Conservation (phyloP, 352 stramenopile genomes). For the Phytophthora litchii region DNA sequence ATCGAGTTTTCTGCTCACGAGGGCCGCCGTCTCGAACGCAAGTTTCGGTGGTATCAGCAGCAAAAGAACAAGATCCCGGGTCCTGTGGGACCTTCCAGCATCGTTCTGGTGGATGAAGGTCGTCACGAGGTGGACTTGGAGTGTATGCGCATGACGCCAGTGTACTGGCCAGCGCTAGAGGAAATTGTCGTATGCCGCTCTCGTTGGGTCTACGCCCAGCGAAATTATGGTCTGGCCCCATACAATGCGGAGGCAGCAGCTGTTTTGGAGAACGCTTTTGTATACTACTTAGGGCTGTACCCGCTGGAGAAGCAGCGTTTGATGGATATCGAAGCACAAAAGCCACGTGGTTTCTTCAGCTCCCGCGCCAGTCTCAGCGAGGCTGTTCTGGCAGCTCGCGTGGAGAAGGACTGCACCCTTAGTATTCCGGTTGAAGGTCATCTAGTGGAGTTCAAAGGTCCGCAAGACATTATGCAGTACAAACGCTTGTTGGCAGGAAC, state of each 20-base stretch:
- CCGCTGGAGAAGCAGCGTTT: conserved; percentile 66
- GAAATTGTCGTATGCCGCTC: conserved; percentile 73
- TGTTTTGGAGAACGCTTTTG: conserved; percentile 66
- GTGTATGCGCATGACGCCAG: conserved; percentile 76
- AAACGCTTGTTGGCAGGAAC: conserved; percentile 76
- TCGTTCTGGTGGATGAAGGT: conserved; percentile 85
- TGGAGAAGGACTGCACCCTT: conserved; percentile 59
- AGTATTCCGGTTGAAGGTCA: conserved; percentile 79
- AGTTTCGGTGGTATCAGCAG: conserved; percentile 69
- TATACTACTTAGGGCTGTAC: conserved; percentile 78
- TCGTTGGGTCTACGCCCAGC: conserved; percentile 79
- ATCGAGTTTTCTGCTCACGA: conserved; percentile 82
- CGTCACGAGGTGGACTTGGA: conserved; percentile 81
- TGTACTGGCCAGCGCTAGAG: conserved; percentile 82
- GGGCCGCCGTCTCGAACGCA: conserved; percentile 68
- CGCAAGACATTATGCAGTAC: conserved; percentile 84
- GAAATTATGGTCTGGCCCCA: conserved; percentile 83
- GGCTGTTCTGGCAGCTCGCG: conserved; percentile 30
- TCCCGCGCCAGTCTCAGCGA: conserved; percentile 39
- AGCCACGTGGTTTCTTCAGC: conserved; percentile 55
- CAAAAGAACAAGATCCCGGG: conserved; percentile 45
- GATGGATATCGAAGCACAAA: conserved; percentile 51
- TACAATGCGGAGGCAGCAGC: conserved; percentile 62
- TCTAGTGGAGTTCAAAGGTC: conserved; percentile 83
- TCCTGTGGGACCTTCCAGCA: conserved; percentile 45